Percentiles rank a stretch among this genome's conserved stretches.
Conservation (phyloP, 192 early-diverging fungal species). For the Gigaspora rosea region DNA sequence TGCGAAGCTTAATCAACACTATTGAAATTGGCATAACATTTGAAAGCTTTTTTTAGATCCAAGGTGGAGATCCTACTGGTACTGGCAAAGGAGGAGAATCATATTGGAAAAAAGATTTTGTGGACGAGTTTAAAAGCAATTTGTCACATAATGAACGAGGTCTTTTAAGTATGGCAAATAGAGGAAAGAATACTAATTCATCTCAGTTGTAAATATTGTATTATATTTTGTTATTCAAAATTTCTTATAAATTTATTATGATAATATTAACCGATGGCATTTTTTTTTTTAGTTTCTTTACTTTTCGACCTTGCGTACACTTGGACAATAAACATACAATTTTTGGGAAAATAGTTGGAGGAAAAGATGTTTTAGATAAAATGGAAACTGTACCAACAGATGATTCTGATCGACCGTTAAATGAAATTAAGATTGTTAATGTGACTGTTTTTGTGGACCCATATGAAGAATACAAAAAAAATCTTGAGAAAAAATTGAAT, state of each 20-base stretch:
- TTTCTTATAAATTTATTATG: not conserved
- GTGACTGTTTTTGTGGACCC: conserved; percentile 83
- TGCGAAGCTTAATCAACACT: not conserved
- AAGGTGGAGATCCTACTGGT: conserved; percentile 95
- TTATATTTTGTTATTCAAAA: not conserved
- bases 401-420: conserved; percentile 68
- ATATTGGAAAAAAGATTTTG: conserved; percentile 66
- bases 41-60: conserved; percentile 53
- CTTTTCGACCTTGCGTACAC: conserved; percentile 65
- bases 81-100: conserved; percentile 89
- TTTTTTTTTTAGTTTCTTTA: conserved; percentile 61
- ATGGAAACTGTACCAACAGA: conserved; percentile 79
- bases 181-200: conserved; percentile 86
- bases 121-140: conserved; percentile 68
- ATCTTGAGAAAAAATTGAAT: conserved; percentile 65
- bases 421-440: conserved; percentile 73
- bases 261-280: conserved; percentile 3
- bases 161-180: conserved; percentile 94
- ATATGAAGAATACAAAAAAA: conserved; percentile 72
- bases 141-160: conserved; percentile 80
- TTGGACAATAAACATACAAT: conserved; percentile 87
- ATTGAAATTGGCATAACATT: conserved; percentile 1
- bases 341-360: conserved; percentile 92
- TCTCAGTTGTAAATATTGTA: conserved; percentile 67
- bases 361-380: conserved; percentile 75